A percentile compares a stretch with the other conserved stretches of the same genome.
Conservation (phyloP, 2,329 filamentous ascomycete species). For the Neopestalotiopsis sp. region DNA sequence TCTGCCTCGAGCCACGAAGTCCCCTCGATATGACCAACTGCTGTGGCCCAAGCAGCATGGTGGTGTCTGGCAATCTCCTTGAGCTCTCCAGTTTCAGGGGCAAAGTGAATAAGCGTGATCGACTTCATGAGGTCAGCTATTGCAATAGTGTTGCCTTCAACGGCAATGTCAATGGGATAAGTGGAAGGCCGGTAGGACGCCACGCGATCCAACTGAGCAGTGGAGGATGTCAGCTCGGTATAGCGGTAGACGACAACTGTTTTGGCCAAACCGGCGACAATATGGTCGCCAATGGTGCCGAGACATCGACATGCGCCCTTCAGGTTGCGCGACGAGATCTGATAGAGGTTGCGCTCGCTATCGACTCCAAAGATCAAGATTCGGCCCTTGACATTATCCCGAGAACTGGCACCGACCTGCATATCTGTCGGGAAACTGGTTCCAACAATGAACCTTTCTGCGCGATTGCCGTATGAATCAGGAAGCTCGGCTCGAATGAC, state of each 20-base stretch:
- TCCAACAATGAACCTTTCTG: conserved; percentile 88
- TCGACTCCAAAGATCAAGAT: conserved; percentile 87
- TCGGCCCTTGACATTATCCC: conserved; percentile 69
- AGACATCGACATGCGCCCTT: conserved; percentile 84
- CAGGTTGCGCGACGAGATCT: conserved; percentile 71
- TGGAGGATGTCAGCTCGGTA: conserved; percentile 58
- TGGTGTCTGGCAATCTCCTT: conserved; percentile 81
- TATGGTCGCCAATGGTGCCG: conserved; percentile 74
- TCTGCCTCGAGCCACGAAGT: conserved; percentile 85
- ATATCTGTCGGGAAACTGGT: conserved; percentile 78
- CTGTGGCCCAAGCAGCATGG: conserved; percentile 82
- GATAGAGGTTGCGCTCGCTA: conserved; percentile 73
- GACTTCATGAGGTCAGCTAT: conserved; percentile 96
- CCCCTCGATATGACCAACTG: conserved; percentile 73
- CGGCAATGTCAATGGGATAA: conserved; percentile 79
- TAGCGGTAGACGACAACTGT: conserved; percentile 72
- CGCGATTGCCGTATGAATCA: conserved; percentile 57
- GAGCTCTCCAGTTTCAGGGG: conserved; percentile 65
- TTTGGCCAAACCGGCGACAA: conserved; percentile 89
- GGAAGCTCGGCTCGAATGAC: conserved; percentile 79
- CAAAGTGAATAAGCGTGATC: conserved; percentile 77
- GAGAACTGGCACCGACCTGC: conserved; percentile 43
- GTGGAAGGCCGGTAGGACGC: conserved; percentile 83
- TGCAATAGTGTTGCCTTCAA: conserved; percentile 77
- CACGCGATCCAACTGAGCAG: conserved; percentile 68